phyloP scores from a whole-genome alignment of 176 grass and related monocot genomes.

The Thalia dealbata region DNA sequence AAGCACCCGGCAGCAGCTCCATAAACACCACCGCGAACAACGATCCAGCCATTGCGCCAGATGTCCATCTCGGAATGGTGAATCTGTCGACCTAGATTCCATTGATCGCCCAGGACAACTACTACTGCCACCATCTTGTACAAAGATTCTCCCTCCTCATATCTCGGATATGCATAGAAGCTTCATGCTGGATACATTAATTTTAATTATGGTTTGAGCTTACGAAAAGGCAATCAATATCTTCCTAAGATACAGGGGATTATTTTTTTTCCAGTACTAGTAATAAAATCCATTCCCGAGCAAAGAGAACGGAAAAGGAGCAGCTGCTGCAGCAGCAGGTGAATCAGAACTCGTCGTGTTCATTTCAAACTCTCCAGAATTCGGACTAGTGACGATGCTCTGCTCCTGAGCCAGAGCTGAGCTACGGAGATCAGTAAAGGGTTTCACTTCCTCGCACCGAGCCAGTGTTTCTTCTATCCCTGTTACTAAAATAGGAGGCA shows the following conservation, averaged over 20 bases:
- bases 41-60: no score
- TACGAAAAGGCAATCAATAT: neutral
- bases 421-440: neutral
- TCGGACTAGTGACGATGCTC: neutral
- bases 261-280: neutral
- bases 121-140: no score
- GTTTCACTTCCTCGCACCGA: neutral
- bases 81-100: no score
- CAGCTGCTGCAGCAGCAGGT: conserved; percentile 9
- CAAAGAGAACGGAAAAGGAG: conserved; percentile 53
- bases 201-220: neutral
- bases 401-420: conserved; percentile 6
- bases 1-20: no score
- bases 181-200: neutral
- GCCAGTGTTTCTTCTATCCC: neutral
- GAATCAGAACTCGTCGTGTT: conserved; percentile 2
- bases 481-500: neutral
- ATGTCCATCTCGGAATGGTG: no score
- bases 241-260: neutral
- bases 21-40: no score
- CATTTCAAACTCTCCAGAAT: conserved; percentile 16
- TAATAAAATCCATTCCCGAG: conserved; percentile 54
- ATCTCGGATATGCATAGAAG: neutral
- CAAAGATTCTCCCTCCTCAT: neutral
- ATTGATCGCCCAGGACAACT: no score